Evolutionary conservation across 2,329 filamentous ascomycete genomes (phyloP).

Genomic region (Dryadomyces sulphureus): DNA sequence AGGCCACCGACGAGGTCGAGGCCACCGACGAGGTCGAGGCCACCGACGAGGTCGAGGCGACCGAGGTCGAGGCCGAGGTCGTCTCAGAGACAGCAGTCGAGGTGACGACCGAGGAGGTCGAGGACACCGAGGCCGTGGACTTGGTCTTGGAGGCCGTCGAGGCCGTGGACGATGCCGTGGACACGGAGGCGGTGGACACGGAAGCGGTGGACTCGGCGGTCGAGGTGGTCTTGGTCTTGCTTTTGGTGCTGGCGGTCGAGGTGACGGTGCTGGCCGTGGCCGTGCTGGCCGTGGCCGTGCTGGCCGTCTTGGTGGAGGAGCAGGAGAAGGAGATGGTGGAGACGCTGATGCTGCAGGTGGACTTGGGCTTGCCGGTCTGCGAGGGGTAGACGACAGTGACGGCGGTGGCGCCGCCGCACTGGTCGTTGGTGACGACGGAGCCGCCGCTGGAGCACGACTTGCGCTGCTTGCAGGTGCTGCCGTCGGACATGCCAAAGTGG

Average conservation of each 20-base stretch:
- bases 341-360: slow-evolving; percentile 55
- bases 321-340: slow-evolving; percentile 68
- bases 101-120: slow-evolving; percentile 2
- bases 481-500: slow-evolving; percentile 75
- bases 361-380: slow-evolving; percentile 39
- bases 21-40: too few relatives aligned
- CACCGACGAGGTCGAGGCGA: too few relatives aligned
- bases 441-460: slow-evolving; percentile 51
- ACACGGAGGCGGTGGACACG: not conserved
- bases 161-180: slow-evolving; percentile 3
- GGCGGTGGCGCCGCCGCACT: slow-evolving; percentile 81
- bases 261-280: slow-evolving; percentile 8
- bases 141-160: not conserved
- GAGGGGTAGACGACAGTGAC: slow-evolving; percentile 57
- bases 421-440: slow-evolving; percentile 61
- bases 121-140: not conserved
- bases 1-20: too few relatives aligned
- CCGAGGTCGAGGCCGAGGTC: not conserved
- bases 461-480: slow-evolving; percentile 67
- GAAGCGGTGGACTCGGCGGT: slow-evolving; percentile 5
- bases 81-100: too few relatives aligned
- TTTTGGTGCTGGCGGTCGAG: slow-evolving; percentile 1
- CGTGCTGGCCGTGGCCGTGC: slow-evolving; percentile 7
- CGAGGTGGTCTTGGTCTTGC: not conserved
- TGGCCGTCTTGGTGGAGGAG: slow-evolving; percentile 16